Evolutionary conservation across 371 early-diverging fungal genomes (phyloP).

Genomic region (Rhizopus delemar): DNA sequence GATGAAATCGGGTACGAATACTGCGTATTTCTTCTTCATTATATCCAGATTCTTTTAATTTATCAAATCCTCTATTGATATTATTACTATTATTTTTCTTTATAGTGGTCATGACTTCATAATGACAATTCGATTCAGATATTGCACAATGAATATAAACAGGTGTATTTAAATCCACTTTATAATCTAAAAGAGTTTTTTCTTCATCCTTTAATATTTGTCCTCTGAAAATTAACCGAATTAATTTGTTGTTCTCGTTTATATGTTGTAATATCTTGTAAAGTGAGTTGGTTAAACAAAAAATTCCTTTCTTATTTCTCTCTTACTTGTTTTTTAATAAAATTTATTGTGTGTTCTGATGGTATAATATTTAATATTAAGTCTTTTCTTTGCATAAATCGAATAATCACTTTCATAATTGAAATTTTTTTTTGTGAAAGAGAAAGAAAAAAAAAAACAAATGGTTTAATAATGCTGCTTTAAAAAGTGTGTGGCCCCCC

Average conservation of each 20-base stretch:
- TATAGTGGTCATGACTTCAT: background rate
- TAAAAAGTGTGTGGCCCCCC: too few relatives aligned
- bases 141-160: constrained; percentile 22
- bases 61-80: constrained; percentile 21
- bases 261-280: background rate
- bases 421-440: background rate
- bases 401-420: background rate
- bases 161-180: background rate
- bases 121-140: constrained; percentile 10
- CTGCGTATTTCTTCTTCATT: constrained; percentile 30
- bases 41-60: constrained; percentile 26
- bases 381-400: background rate
- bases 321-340: background rate
- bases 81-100: background rate
- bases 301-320: background rate
- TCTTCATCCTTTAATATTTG: constrained; percentile 18
- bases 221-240: constrained; percentile 24
- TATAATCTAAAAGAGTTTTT: constrained; percentile 14
- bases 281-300: background rate
- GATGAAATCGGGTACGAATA: constrained; percentile 25
- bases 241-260: constrained; percentile 9
- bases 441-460: background rate
- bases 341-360: background rate
- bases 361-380: background rate
- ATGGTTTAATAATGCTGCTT: background rate